Evolutionary conservation across 805 yeast species (phyloP).

Genomic region (Citeromyces matritensis): DNA sequence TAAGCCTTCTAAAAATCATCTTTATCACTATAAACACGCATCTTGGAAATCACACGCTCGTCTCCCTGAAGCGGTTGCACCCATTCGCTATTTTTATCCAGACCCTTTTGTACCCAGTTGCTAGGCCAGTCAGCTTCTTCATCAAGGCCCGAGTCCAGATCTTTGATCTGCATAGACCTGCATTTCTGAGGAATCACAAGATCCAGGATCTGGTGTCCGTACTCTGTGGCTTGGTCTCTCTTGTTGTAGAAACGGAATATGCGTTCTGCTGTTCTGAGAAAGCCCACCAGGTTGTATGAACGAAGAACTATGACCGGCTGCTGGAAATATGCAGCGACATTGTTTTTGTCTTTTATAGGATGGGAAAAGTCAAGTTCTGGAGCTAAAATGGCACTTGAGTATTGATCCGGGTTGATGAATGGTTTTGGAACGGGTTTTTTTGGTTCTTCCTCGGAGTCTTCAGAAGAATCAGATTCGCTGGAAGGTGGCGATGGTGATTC

Average conservation of each 20-base stretch:
- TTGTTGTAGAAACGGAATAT: slow-evolving; percentile 66
- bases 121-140: slow-evolving; percentile 86
- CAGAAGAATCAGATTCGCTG: slow-evolving; percentile 14
- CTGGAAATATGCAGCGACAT: slow-evolving; percentile 45
- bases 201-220: slow-evolving; percentile 37
- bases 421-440: slow-evolving; percentile 34
- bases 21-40: slow-evolving; percentile 25
- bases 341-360: slow-evolving; percentile 13
- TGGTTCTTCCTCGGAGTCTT: slow-evolving; percentile 8
- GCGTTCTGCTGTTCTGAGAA: slow-evolving; percentile 59
- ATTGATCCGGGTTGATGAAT: slow-evolving; percentile 46
- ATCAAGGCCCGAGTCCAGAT: slow-evolving; percentile 24
- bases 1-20: too few relatives aligned
- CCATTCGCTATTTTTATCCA: slow-evolving; percentile 76
- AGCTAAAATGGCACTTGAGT: slow-evolving; percentile 37
- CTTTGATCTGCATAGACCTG: slow-evolving; percentile 35
- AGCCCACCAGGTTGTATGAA: slow-evolving; percentile 69
- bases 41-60: slow-evolving; percentile 38
- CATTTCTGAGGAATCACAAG: slow-evolving; percentile 30
- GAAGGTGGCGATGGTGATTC: background rate
- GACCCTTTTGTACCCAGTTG: slow-evolving; percentile 70
- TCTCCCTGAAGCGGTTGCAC: slow-evolving; percentile 60
- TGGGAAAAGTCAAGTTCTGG: slow-evolving; percentile 34
- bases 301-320: slow-evolving; percentile 72
- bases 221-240: slow-evolving; percentile 54